These are phyloP conservation scores for Lindgomyces ingoldianus DNA, from an alignment of 495 filamentous ascomycete species.

Conservation along the genomic window DNA sequence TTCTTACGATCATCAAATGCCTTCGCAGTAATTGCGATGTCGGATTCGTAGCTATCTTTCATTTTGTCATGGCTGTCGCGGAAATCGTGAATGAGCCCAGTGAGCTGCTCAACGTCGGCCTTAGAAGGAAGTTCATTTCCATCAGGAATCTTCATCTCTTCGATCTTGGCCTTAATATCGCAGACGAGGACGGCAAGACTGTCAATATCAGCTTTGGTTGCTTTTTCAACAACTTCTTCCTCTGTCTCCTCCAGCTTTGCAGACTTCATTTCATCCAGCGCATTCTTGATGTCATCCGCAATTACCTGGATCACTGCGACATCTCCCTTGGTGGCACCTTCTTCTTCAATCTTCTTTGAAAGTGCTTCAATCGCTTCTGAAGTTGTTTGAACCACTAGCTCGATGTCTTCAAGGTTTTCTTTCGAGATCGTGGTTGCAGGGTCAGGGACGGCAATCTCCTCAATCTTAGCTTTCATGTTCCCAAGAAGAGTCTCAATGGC, in stretches of 20 bases:
- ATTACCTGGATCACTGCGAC: conserved; percentile 72
- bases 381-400: conserved; percentile 67
- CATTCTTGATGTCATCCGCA: conserved; percentile 69
- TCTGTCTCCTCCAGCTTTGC: conserved; percentile 54
- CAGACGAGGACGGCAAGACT: conserved; percentile 74
- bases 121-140: conserved; percentile 64
- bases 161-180: conserved; percentile 74
- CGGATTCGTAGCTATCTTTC: conserved; percentile 64
- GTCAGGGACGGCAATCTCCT: conserved; percentile 69
- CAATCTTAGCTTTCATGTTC: conserved; percentile 79
- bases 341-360: conserved; percentile 45
- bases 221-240: conserved; percentile 61
- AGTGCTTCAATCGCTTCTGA: conserved; percentile 67
- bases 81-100: conserved; percentile 69
- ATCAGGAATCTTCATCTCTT: conserved; percentile 68
- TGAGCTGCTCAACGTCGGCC: conserved; percentile 63
- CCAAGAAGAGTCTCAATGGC: conserved; percentile 86
- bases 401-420: conserved; percentile 73
- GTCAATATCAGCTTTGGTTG: conserved; percentile 77
- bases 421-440: conserved; percentile 63
- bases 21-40: conserved; percentile 73
- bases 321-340: conserved; percentile 58
- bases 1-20: conserved; percentile 75
- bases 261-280: conserved; percentile 76
- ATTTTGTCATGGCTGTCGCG: conserved; percentile 47